Percentiles rank a stretch among this genome's conserved stretches.
Evolutionary conservation across 1,284 basidiomycete genomes (phyloP).

Genomic region (Melampsora americana): DNA sequence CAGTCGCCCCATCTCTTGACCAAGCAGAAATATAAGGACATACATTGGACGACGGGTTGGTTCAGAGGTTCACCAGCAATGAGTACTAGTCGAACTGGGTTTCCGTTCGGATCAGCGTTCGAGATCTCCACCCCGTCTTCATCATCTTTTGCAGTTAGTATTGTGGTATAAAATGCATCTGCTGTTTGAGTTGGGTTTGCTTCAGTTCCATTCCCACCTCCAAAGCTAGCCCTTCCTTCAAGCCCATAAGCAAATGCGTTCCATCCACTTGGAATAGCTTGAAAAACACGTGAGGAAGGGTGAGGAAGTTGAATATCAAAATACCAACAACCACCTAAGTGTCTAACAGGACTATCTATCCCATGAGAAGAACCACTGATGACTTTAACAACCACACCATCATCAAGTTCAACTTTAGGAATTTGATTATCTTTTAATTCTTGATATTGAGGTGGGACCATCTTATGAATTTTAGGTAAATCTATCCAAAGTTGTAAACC

Average conservation of each 20-base stretch:
- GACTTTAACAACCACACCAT: conserved; percentile 71
- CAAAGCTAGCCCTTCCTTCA: not conserved
- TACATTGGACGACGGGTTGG: conserved; percentile 57
- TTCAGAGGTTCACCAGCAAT: conserved; percentile 83
- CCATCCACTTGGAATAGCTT: conserved; percentile 67
- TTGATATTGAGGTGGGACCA: conserved; percentile 63
- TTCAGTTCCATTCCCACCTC: not conserved
- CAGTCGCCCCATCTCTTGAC: too few relatives aligned
- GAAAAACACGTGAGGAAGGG: conserved; percentile 69
- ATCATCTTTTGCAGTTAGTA: conserved; percentile 62
- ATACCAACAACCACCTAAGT: conserved; percentile 89
- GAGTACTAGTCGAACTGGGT: conserved; percentile 51
- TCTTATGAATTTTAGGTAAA: conserved; percentile 79
- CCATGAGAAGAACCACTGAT: conserved; percentile 85
- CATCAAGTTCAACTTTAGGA: conserved; percentile 58
- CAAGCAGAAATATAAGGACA: too few relatives aligned
- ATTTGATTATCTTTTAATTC: conserved; percentile 57
- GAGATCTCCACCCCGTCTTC: conserved; percentile 65
- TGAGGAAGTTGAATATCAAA: conserved; percentile 73
- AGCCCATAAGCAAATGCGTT: conserved; percentile 52
- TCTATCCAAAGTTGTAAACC: conserved; percentile 94
- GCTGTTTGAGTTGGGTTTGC: not conserved
- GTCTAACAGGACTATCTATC: conserved; percentile 77
- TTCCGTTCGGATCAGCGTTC: conserved; percentile 44
- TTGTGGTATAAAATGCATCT: conserved; percentile 50